Evolutionary conservation across 257 asterid genomes (phyloP).

Genomic region (Scutellaria minor): DNA sequence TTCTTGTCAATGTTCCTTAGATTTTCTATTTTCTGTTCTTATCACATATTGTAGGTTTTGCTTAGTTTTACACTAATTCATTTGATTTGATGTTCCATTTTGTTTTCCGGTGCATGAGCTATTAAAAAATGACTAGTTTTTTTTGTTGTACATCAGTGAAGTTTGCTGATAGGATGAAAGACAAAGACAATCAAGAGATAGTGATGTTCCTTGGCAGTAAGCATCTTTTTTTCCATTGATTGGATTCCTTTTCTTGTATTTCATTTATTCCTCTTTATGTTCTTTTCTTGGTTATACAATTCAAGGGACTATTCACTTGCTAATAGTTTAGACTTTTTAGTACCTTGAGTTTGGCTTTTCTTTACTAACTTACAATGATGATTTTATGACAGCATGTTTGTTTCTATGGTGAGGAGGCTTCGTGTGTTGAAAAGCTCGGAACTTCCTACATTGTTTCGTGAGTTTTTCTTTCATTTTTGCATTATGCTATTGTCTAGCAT

Average conservation of each 20-base stretch:
- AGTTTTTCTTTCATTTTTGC: conserved; percentile 41
- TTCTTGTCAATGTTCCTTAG: too few species aligned
- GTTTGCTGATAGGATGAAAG: too few species aligned
- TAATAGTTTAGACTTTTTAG: neutral
- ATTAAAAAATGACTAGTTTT: too few species aligned
- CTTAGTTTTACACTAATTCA: too few species aligned
- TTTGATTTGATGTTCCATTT: too few species aligned
- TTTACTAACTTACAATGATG: neutral
- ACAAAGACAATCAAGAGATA: too few species aligned
- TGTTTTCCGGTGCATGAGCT: too few species aligned
- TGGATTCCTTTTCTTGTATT: conserved; percentile 36
- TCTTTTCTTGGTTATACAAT: neutral
- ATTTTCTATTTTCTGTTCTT: too few species aligned
- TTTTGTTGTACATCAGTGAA: too few species aligned
- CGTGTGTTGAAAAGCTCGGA: conserved; percentile 89
- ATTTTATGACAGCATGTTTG: conserved; percentile 70
- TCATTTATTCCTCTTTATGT: conserved; percentile 12
- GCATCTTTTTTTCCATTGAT: conserved; percentile 48
- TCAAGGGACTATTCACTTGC: conserved; percentile 1
- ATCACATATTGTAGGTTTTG: too few species aligned
- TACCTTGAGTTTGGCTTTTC: conserved; percentile 23
- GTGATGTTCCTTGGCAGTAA: conserved; percentile 99
- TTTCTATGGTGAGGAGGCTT: conserved; percentile 84
- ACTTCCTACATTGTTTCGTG: conserved; percentile 63
- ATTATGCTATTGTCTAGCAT: neutral